Base-by-base conservation (phyloP, 1,139 yeast species). In the Geotrichum histeridarum region DNA sequence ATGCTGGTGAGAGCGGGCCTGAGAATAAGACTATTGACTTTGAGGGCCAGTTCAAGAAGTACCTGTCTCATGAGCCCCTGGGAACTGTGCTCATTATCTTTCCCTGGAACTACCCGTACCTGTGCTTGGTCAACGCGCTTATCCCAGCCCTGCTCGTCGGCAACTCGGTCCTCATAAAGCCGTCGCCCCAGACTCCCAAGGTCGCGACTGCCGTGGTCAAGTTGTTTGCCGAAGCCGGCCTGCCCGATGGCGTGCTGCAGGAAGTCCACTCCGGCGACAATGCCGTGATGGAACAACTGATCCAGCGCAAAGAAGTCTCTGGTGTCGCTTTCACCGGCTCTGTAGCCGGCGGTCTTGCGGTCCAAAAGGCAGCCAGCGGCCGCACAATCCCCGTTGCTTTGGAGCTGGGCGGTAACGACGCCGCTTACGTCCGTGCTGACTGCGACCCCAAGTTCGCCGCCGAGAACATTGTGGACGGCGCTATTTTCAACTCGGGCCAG, bases 391-490 rank as follows among this genome's bases (percentile, higher is more conserved):
- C 88, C 65, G 84, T 86, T 49, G 86, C 93, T 38, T 77, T 91
- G 64, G 98, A 90, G 73, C 84, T 95, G 66, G 98, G 98, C 60
- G 97, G 97, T 58, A 90, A 90, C 90, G 62, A 79, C 81, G 69
- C 78, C 80, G 67, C 81, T 78, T 56, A 84, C 84, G 73, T 84
- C 72, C 50, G 96, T 80, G 86, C 89, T 27, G 91, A 90, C 66
- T 70, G 89, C 48, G 64, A 61, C 44, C 54, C 66, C 51, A 53
- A 57, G 54, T 65, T 67, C 39, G 91, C 95, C 47, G 90, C 85
- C 37, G 86, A 86, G 68, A 87, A 94, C 85, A 83, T 91, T 46
- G 89, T 93, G 30, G 74, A 81, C 60, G 97, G 96, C 63, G 82
- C 90, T 59, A 83, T 87, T 78, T 78, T 77, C 70, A 90, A 90